phyloP scores from a whole-genome alignment of 2,329 filamentous ascomycete species.

The Alternaria brassicae region DNA sequence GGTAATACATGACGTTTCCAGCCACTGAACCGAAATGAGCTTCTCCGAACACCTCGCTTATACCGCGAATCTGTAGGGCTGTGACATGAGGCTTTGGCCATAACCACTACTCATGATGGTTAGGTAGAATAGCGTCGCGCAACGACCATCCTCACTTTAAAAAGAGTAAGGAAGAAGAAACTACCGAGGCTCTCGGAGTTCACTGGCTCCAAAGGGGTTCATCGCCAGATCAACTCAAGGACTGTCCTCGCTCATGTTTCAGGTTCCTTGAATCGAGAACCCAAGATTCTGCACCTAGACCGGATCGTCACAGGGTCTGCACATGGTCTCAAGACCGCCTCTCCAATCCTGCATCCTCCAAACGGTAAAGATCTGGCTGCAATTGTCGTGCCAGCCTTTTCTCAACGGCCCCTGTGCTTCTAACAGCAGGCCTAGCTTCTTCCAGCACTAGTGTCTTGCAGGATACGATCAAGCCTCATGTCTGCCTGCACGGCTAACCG shows the following conservation, averaged over 20 bases:
- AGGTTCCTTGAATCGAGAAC: conserved; percentile 4
- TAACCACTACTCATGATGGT: not conserved
- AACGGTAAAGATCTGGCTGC: conserved; percentile 1
- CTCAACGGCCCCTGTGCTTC: conserved; percentile 24
- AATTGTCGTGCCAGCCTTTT: conserved; percentile 16
- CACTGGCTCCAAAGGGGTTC: not conserved
- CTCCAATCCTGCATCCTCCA: not conserved
- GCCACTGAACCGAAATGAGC: conserved; percentile 10
- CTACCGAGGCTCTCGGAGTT: not conserved
- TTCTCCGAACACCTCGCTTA: not conserved
- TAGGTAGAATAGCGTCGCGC: not conserved
- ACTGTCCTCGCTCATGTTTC: conserved; percentile 8
- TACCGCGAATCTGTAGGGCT: not conserved
- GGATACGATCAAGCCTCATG: conserved; percentile 20
- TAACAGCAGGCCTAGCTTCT: conserved; percentile 23
- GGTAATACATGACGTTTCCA: conserved; percentile 1
- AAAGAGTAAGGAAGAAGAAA: not conserved
- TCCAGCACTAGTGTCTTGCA: conserved; percentile 17
- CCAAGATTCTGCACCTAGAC: conserved; percentile 11
- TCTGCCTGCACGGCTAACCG: conserved; percentile 18
- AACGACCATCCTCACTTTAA: not conserved
- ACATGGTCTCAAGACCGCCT: conserved; percentile 3
- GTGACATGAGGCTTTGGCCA: not conserved
- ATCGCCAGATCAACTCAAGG: not conserved
- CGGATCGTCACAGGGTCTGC: conserved; percentile 8